phyloP scores from a whole-genome alignment of 805 yeast species.

The Teunomyces pallodes region DNA sequence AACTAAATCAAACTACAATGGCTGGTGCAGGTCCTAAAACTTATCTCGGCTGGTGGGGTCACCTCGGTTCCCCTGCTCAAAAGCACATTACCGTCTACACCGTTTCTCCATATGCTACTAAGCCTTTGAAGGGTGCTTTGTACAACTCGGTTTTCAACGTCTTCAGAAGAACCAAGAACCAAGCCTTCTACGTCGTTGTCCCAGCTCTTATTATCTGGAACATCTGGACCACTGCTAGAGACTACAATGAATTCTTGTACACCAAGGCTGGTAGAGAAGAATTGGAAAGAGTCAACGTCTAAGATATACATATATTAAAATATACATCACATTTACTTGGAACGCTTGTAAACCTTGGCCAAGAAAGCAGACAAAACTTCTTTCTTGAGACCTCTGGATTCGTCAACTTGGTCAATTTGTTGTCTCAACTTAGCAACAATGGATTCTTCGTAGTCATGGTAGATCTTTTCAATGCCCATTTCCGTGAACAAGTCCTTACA shows the following conservation, averaged over 20 bases:
- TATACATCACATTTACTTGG: constrained; percentile 50
- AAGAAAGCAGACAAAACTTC: constrained; percentile 84
- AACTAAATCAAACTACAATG: constrained; percentile 37
- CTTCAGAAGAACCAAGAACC: constrained; percentile 89
- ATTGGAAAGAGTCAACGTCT: constrained; percentile 62
- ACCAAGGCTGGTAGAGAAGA: constrained; percentile 98
- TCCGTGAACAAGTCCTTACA: constrained; percentile 75
- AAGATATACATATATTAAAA: constrained; percentile 11
- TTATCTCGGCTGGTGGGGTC: constrained; percentile 98
- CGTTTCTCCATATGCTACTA: constrained; percentile 90
- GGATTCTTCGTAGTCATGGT: constrained; percentile 79
- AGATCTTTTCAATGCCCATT: constrained; percentile 66
- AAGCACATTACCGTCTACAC: constrained; percentile 84
- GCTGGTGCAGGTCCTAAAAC: constrained; percentile 69
- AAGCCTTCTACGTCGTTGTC: constrained; percentile 69
- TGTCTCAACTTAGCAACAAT: constrained; percentile 61
- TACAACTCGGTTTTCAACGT: constrained; percentile 88
- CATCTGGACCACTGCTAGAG: constrained; percentile 84
- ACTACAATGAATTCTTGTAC: constrained; percentile 89
- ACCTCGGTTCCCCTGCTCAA: constrained; percentile 82
- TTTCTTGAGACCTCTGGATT: constrained; percentile 87
- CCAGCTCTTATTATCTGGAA: constrained; percentile 83
- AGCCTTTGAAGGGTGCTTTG: constrained; percentile 83
- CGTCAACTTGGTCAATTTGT: constrained; percentile 75
- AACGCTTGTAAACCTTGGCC: constrained; percentile 89